Base-by-base conservation (phyloP, 1,139 yeast species). In the Pichia inconspicua region DNA sequence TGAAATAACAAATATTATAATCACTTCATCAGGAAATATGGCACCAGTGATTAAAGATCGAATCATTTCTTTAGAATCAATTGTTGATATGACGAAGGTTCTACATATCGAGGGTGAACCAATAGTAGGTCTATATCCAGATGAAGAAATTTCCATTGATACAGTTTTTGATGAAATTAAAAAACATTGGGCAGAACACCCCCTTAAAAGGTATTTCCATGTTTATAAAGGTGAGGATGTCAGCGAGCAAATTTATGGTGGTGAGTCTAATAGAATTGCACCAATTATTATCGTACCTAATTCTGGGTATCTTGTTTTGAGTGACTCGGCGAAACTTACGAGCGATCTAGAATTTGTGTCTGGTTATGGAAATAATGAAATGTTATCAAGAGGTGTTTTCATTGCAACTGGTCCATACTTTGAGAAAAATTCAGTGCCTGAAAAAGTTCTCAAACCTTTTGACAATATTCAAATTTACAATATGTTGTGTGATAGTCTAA, bases 1-100 rank as follows among this genome's bases (percentile, higher is more conserved):
- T 1, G 72, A 78, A 37, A 73, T 87, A 42, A 86, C 84, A 12
- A 90, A 90, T 62, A 67, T 90, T 25, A 68, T 90, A 0, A 69
- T 90, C 44, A 84, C 89, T 1, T 86, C 96, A 46, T 96, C 89
- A 62, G 96, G 89, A 62, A 97, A 97, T 7, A 88, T 89, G 96
- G 84, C 95, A 0, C 94, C 95, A 2, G 84, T 95, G 1, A 76
- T 88, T 0, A 77, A 80, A 53, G 72, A 75, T 17, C 68, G 96
- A 48, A 62, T 84, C 9, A 67, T 86, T 2, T 80, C 77, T 56
- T 65, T 87, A 48, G 95, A 86, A 61, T 92, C 86, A 55, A 54
- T 84, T 17, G 66, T 86, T 9, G 81, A 82, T 57, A 54, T 74
- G 53, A 9, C 38, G 12, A 68, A 73, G 42, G 72, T 85, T 44